Evolutionary conservation across 257 asterid species (phyloP).

Genomic region (Handroanthus guayacan): DNA sequence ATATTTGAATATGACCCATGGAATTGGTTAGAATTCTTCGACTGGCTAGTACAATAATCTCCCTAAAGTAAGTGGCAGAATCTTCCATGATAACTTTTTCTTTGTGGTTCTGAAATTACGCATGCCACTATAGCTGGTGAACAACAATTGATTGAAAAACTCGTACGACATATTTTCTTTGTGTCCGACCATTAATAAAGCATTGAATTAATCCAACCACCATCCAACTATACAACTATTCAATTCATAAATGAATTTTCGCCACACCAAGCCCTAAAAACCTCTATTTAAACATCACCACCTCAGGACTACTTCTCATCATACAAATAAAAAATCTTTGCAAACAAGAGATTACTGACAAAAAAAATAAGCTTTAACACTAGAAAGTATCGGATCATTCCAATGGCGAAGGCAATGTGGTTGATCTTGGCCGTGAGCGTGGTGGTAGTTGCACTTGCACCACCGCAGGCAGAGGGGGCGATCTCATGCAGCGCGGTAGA

Average conservation of each 20-base stretch:
- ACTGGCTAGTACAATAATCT: no score
- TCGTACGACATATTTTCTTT: constrained; percentile 17
- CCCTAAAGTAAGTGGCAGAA: neutral
- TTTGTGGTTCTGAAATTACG: neutral
- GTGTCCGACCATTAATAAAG: constrained; percentile 23
- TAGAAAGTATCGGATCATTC: constrained; percentile 1
- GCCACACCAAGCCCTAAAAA: constrained; percentile 8
- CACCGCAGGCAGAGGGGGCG: constrained; percentile 47
- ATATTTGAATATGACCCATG: no score
- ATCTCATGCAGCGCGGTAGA: constrained; percentile 48
- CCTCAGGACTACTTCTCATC: neutral
- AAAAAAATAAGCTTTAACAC: neutral
- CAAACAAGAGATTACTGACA: neutral
- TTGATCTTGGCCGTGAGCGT: constrained; percentile 31
- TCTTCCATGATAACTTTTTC: no score
- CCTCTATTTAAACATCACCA: constrained; percentile 47
- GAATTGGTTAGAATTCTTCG: no score
- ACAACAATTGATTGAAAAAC: neutral
- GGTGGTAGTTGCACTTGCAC: constrained; percentile 35
- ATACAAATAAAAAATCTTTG: neutral
- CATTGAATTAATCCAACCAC: constrained; percentile 44
- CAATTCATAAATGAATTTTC: constrained; percentile 29
- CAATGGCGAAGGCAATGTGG: constrained; percentile 46
- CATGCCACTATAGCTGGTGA: neutral
- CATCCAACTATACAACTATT: constrained; percentile 33